Evolutionary conservation across 208 protist genomes (phyloP).

Genomic region (Leishmania arabica): DNA sequence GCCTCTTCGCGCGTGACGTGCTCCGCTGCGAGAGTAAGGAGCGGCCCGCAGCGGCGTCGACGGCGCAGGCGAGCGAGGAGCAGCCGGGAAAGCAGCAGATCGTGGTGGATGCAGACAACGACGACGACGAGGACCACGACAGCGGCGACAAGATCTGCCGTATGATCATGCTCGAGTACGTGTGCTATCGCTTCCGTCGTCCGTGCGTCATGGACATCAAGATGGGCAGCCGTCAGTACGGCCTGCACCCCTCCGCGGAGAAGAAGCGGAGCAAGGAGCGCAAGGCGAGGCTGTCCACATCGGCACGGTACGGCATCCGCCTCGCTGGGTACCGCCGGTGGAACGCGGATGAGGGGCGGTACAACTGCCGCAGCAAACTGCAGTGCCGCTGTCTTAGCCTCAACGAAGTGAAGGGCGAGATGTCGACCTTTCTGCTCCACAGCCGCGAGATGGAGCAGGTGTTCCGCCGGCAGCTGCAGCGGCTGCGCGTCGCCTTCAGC

Average conservation of each 20-base stretch:
- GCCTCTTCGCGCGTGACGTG: constrained; percentile 32
- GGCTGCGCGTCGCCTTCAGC: constrained; percentile 56
- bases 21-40: constrained; percentile 21
- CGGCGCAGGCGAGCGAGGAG: background rate
- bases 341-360: constrained; percentile 46
- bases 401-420: constrained; percentile 48
- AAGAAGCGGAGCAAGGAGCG: constrained; percentile 79
- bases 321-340: constrained; percentile 78
- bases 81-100: background rate
- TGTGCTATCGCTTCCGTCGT: constrained; percentile 73
- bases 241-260: constrained; percentile 58
- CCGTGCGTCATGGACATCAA: constrained; percentile 88
- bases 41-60: background rate
- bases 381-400: constrained; percentile 56
- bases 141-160: constrained; percentile 24
- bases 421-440: constrained; percentile 47
- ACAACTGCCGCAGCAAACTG: constrained; percentile 61
- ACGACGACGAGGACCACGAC: constrained; percentile 15
- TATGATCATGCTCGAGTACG: constrained; percentile 86
- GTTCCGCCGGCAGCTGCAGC: constrained; percentile 53
- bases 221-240: constrained; percentile 88
- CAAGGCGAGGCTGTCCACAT: constrained; percentile 67
- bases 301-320: constrained; percentile 72
- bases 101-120: constrained; percentile 17
- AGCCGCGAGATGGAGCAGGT: constrained; percentile 27